Evolutionary conservation across 2,329 filamentous ascomycete species (phyloP).

Genomic region (Tolypocladium pustulatum): DNA sequence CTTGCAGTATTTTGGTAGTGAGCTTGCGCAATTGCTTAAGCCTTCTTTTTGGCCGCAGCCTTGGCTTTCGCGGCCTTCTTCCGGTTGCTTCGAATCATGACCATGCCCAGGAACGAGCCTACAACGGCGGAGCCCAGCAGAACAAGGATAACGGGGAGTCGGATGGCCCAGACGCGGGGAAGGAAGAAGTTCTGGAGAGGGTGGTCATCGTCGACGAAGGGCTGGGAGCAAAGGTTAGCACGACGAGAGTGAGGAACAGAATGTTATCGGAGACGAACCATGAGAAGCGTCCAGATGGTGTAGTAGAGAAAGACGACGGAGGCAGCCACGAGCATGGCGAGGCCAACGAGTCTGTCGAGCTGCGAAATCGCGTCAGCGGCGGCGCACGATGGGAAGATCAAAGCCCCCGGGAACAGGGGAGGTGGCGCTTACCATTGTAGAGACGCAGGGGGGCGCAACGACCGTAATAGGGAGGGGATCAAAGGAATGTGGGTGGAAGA

Average conservation of each 20-base stretch:
- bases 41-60: constrained; percentile 78
- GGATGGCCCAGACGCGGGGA: constrained; percentile 95
- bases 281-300: constrained; percentile 92
- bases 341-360: constrained; percentile 76
- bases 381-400: not conserved
- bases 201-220: constrained; percentile 93
- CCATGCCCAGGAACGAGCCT: constrained; percentile 87
- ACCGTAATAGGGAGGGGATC: not conserved
- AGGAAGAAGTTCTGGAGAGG: constrained; percentile 91
- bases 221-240: constrained; percentile 39
- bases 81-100: constrained; percentile 98
- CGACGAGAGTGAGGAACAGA: not conserved
- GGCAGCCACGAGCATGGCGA: constrained; percentile 58
- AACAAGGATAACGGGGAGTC: constrained; percentile 93
- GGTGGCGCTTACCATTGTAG: constrained; percentile 18
- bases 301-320: constrained; percentile 71
- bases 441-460: constrained; percentile 6
- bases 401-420: not conserved
- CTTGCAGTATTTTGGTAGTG: constrained; percentile 5
- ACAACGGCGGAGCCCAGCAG: constrained; percentile 88
- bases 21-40: constrained; percentile 32
- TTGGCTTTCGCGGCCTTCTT: constrained; percentile 96
- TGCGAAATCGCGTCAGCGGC: constrained; percentile 26
- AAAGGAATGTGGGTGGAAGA: constrained; percentile 4
- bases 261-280: constrained; percentile 49